A percentile compares a stretch with the other conserved stretches of the same genome.
Evolutionary conservation across 257 asterid genomes (phyloP).

Genomic region (Dorcoceras hygrometricum): DNA sequence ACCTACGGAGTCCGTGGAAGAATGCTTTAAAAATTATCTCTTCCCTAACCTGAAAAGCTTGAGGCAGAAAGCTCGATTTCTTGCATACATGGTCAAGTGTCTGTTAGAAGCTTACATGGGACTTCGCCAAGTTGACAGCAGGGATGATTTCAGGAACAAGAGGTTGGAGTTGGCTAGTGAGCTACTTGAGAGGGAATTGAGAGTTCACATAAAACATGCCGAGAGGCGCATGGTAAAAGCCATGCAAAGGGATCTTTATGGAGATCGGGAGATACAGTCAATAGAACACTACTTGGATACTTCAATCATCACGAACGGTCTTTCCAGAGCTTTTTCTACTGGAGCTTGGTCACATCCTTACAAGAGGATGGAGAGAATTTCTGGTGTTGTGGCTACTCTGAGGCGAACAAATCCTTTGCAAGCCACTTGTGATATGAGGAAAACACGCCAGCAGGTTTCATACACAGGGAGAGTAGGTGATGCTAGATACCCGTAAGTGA

Average conservation of each 20-base stretch:
- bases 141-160: conserved; percentile 90
- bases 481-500: conserved; percentile 91
- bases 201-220: conserved; percentile 72
- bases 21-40: conserved; percentile 50
- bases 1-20: conserved; percentile 73
- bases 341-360: conserved; percentile 91
- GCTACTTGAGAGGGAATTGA: conserved; percentile 77
- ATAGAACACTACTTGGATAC: conserved; percentile 75
- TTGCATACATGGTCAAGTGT: conserved; percentile 86
- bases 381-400: conserved; percentile 90
- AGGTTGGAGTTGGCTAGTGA: conserved; percentile 90
- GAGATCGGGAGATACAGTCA: conserved; percentile 49
- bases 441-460: conserved; percentile 86
- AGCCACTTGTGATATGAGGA: conserved; percentile 82
- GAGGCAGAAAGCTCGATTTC: conserved; percentile 70
- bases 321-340: conserved; percentile 94
- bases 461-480: conserved; percentile 93
- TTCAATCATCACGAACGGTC: conserved; percentile 81
- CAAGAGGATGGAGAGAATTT: conserved; percentile 76
- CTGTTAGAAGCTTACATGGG: conserved; percentile 74
- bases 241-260: conserved; percentile 76
- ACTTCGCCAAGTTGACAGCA: conserved; percentile 67
- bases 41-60: conserved; percentile 60
- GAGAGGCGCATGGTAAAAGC: conserved; percentile 77
- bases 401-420: conserved; percentile 93